Evolutionary conservation across 2,329 filamentous ascomycete species (phyloP).

Genomic region (Paecilomyces sp.): DNA sequence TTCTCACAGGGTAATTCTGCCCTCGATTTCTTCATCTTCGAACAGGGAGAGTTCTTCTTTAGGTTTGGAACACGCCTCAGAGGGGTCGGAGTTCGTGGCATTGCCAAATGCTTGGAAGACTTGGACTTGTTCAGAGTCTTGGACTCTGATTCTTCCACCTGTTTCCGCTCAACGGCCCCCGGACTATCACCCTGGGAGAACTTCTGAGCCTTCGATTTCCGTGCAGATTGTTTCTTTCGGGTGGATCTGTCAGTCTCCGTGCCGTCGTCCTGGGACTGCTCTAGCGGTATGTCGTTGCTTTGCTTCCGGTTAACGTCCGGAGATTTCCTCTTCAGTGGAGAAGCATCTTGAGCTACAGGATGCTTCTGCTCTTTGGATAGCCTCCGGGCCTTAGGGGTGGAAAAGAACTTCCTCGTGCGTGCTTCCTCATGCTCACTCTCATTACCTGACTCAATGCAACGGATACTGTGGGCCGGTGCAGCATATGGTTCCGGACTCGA

Average conservation of each 20-base stretch:
- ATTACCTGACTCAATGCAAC: constrained; percentile 1
- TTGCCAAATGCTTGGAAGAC: not conserved
- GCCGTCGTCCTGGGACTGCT: constrained; percentile 1
- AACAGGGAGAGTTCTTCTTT: constrained; percentile 6
- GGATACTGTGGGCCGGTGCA: constrained; percentile 3
- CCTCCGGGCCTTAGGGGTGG: constrained; percentile 9
- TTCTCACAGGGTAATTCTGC: constrained; percentile 4
- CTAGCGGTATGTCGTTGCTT: not conserved
- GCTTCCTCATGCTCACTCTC: not conserved
- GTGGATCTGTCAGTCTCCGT: constrained; percentile 1
- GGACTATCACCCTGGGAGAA: constrained; percentile 23
- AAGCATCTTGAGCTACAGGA: constrained; percentile 20
- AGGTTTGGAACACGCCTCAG: constrained; percentile 6
- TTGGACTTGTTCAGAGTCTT: not conserved
- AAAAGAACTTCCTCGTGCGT: not conserved
- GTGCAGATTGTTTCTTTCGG: constrained; percentile 2
- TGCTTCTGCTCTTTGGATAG: constrained; percentile 9
- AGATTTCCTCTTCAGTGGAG: constrained; percentile 29
- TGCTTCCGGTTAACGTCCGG: constrained; percentile 6
- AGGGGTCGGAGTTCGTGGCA: not conserved
- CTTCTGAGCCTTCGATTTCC: constrained; percentile 24
- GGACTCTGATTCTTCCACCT: constrained; percentile 1
- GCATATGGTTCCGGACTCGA: constrained; percentile 4
- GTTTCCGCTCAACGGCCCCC: constrained; percentile 25
- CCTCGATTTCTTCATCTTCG: constrained; percentile 9